Base-by-base conservation (phyloP, 345 rosid genomes). In the Eucalyptus paniculata region DNA sequence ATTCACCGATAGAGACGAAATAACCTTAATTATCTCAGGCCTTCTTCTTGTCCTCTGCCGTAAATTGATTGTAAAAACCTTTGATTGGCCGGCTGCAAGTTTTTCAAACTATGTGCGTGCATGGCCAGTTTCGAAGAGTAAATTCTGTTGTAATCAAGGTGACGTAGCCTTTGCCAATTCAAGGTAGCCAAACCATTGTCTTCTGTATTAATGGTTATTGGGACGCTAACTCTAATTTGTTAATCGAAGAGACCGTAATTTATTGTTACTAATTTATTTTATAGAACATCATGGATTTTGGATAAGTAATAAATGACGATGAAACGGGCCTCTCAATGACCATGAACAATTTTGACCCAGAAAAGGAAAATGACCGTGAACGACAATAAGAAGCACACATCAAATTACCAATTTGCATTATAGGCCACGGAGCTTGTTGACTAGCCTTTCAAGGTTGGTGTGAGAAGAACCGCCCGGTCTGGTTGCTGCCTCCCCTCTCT, bases 401-500 rank as follows among this genome's bases (percentile, higher is more conserved):
- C 82, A 34, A 34, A 34, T 37, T 19, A 72, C 28, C 23, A 19
- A 37, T 40, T 6, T 18, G 28, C 12, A 6, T 19, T 11, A 37
- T 19, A 34, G 28, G 82, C 26, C 82, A 37, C 82, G 54, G 45
- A 87, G 69, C 32, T 45, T 19, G 40, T 82, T 42, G 3, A 90
- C 87, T 12, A 87, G 13, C 26, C 47, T 83, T 7, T 56, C 91
- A 10, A 90, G 88, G 82, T 82, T 87, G 16, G 9, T 9, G 23
- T 47, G 50, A 45, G 91, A 90, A 15, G 91, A 58, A 9, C 88
- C 90, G 6, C 40, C 40, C 5, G 69, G 88, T 3, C 14, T 19
- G 10, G 50, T 28, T 37, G 91, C 91, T 18, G 34, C 91, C 53
- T 88, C 91, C 28, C 90, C 94, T 50, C 45, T 45, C n/a, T 49